Evolutionary conservation across 2,329 filamentous ascomycete genomes (phyloP), one percentile per base, ranked within the genome.

Genomic region (Sclerotiophoma versabilis): DNA sequence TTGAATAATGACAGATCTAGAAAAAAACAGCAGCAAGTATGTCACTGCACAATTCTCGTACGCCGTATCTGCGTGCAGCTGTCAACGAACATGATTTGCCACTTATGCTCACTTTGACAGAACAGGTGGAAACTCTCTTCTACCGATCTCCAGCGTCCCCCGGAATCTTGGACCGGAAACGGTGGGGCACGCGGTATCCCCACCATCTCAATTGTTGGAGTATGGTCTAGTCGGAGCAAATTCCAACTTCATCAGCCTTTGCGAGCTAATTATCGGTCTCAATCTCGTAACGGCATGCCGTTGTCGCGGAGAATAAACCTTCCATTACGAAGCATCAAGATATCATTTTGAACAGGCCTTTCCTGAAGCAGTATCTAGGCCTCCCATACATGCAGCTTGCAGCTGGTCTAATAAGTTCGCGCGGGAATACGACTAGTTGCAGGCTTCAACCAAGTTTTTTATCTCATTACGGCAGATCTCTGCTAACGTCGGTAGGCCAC

Each of bases 121-220:
- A 49, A 36, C 45, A 29, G 39, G 51, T 49, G 51, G 41, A 42
- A 37, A 49, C 41, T 22, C 14, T 36, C 20, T 29, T 26, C 39
- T 5, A 45, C 20, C 22, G 14, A 45, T 45, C 45, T 38, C 25
- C 29, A 49, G 19, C 27, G 26, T 34, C 39, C 45, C 45, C 45
- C 41, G 41, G 51, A 30, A 26, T 49, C 4, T 41, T 39, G 33
- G 14, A 29, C 45, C 15, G 45, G 33, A 34, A 30, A 34, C 29
- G 41, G 51, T 49, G 51, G 51, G 51, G 25, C 51, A 38, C 36
- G 10, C 32, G 30, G 27, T 32, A 25, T 54, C 41, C 45, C 51
- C 51, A 8, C 39, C 22, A 36, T 41, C 19, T 36, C 39, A 26
- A 17, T 27, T 11, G 14, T 23, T 49, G 42, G 41, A 54, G 15